phyloP scores from a whole-genome alignment of 2,329 filamentous ascomycete species.

The Fusarium miscanthi region DNA sequence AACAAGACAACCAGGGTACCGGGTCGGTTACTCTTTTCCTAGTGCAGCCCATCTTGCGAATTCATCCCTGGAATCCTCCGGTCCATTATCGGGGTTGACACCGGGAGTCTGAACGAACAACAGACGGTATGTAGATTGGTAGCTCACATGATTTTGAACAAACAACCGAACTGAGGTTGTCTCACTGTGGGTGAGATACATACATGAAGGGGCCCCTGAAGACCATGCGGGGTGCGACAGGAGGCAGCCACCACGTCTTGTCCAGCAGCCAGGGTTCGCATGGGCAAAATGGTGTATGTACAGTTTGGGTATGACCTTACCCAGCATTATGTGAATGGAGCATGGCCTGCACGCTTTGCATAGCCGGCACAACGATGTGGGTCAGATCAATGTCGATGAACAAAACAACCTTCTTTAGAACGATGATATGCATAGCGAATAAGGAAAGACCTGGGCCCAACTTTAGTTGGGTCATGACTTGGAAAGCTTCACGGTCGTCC shows the following conservation, averaged over 20 bases:
- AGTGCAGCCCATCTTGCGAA: constrained; percentile 52
- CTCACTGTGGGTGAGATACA: constrained; percentile 40
- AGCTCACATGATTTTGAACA: constrained; percentile 28
- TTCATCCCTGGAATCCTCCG: constrained; percentile 34
- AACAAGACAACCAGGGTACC: constrained; percentile 30
- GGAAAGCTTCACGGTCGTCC: neutral
- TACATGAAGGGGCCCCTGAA: constrained; percentile 38
- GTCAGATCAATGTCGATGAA: constrained; percentile 26
- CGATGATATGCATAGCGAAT: constrained; percentile 32
- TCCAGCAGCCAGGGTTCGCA: constrained; percentile 38
- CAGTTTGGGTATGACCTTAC: constrained; percentile 25
- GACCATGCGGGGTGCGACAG: constrained; percentile 36
- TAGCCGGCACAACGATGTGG: constrained; percentile 34
- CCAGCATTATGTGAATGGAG: constrained; percentile 20
- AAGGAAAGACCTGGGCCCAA: neutral
- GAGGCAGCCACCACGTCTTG: constrained; percentile 31
- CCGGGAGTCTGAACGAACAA: constrained; percentile 25
- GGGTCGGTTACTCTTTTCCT: constrained; percentile 44
- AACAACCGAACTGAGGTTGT: constrained; percentile 33
- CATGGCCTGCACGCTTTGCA: constrained; percentile 29
- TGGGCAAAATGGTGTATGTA: constrained; percentile 31
- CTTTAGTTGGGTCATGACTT: neutral
- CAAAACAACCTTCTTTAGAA: constrained; percentile 23
- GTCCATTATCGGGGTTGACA: constrained; percentile 29
- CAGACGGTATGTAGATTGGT: constrained; percentile 38